Evolutionary conservation across 305 asterid species (phyloP).

Genomic region (Euphrasia arctica): DNA sequence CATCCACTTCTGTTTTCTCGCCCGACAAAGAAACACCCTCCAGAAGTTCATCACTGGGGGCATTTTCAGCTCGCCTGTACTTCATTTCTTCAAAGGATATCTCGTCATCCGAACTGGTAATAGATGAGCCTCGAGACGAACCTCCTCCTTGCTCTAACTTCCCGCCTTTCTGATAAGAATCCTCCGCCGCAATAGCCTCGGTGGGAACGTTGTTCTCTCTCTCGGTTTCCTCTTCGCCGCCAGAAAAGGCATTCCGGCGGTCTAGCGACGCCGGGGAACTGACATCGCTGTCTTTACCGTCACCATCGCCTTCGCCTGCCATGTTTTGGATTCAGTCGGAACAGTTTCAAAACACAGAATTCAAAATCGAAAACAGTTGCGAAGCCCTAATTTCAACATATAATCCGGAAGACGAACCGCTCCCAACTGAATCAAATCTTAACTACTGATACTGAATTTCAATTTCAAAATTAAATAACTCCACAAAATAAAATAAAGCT

Average conservation of each 20-base stretch:
- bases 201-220: not conserved
- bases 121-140: conserved; percentile 39
- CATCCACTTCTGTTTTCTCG: conserved; percentile 23
- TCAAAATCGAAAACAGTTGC: not conserved
- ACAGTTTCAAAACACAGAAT: conserved; percentile 26
- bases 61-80: conserved; percentile 26
- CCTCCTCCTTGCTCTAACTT: conserved; percentile 37
- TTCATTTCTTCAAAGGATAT: conserved; percentile 23
- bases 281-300: conserved; percentile 45
- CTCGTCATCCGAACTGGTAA: conserved; percentile 48
- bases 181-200: conserved; percentile 29
- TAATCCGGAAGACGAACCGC: not conserved
- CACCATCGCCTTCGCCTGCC: conserved; percentile 43
- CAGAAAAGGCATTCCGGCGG: conserved; percentile 29
- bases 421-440: conserved; percentile 15
- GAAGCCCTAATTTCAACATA: not conserved
- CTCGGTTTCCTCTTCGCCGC: conserved; percentile 38
- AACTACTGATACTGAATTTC: conserved; percentile 4
- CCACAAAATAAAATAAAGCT: too few relatives aligned
- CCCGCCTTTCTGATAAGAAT: conserved; percentile 26
- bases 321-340: conserved; percentile 27
- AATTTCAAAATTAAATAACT: conserved; percentile 20
- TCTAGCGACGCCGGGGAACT: conserved; percentile 50
- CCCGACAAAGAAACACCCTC: conserved; percentile 14
- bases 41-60: conserved; percentile 33